A percentile compares a stretch with the other conserved stretches of the same genome.
These are phyloP conservation scores for Gracilaria vermiculophylla DNA, from an alignment of 23 red algal species.

Conservation along the genomic window DNA sequence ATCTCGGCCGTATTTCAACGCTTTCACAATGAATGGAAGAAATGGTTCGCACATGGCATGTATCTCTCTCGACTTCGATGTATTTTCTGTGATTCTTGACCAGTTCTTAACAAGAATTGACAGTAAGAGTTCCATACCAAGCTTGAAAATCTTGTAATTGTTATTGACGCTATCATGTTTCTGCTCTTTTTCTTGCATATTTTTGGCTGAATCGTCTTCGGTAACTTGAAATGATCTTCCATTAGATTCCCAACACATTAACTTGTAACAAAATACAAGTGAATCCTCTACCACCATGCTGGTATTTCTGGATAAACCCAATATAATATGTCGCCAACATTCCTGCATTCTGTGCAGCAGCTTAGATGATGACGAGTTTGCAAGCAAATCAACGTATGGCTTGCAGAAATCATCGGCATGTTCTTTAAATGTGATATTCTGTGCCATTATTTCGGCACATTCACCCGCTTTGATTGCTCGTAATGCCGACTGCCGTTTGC, in stretches of 20 bases:
- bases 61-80: neutral
- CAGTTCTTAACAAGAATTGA: slow-evolving; percentile 29
- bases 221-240: neutral
- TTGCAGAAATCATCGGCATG: slow-evolving; percentile 5
- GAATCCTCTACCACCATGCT: slow-evolving; percentile 24
- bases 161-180: neutral
- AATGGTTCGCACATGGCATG: slow-evolving; percentile 59
- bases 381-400: slow-evolving; percentile 26
- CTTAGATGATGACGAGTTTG: slow-evolving; percentile 35
- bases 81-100: neutral
- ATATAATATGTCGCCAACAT: slow-evolving; percentile 11
- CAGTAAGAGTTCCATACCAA: slow-evolving; percentile 20
- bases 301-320: slow-evolving; percentile 43
- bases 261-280: slow-evolving; percentile 32
- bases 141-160: slow-evolving; percentile 7
- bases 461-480: slow-evolving; percentile 57
- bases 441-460: slow-evolving; percentile 13
- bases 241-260: neutral
- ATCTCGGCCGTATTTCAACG: slow-evolving; percentile 23
- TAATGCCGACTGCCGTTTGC: slow-evolving; percentile 27
- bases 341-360: slow-evolving; percentile 38
- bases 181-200: neutral
- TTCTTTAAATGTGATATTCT: slow-evolving; percentile 21
- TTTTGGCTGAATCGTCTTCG: neutral
- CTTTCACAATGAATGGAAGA: neutral